Percentiles rank a stretch among this genome's conserved stretches.
Evolutionary conservation across 805 yeast species (phyloP).

Genomic region (Brettanomyces naardenensis): DNA sequence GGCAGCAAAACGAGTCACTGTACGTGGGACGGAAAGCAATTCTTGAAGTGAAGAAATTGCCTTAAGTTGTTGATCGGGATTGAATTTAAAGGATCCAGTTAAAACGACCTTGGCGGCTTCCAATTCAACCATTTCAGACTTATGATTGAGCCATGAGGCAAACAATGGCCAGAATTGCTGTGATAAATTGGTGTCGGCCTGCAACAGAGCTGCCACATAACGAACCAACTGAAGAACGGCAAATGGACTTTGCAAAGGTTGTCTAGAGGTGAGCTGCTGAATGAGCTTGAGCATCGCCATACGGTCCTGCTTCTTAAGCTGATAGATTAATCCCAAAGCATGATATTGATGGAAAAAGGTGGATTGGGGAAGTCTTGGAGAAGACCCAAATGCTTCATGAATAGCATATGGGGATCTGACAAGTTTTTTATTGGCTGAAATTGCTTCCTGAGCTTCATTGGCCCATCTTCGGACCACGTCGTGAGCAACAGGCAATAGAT

Average conservation of each 20-base stretch:
- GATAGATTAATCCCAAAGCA: conserved; percentile 85
- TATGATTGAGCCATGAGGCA: conserved; percentile 64
- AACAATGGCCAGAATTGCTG: conserved; percentile 57
- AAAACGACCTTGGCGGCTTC: conserved; percentile 82
- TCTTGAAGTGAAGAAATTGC: conserved; percentile 71
- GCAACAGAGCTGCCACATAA: conserved; percentile 57
- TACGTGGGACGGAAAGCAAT: conserved; percentile 79
- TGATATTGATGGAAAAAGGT: conserved; percentile 89
- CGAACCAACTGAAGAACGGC: conserved; percentile 83
- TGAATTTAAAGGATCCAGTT: conserved; percentile 39
- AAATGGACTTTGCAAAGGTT: conserved; percentile 65
- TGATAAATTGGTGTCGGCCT: conserved; percentile 25
- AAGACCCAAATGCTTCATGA: conserved; percentile 46
- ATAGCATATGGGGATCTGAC: conserved; percentile 41
- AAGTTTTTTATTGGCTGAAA: conserved; percentile 50
- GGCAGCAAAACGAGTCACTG: conserved; percentile 87
- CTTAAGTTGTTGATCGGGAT: conserved; percentile 56
- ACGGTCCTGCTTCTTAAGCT: conserved; percentile 81
- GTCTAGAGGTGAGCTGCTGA: conserved; percentile 58
- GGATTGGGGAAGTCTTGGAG: conserved; percentile 51
- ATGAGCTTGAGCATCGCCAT: conserved; percentile 85
- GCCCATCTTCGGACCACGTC: conserved; percentile 92
- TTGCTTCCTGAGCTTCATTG: conserved; percentile 91
- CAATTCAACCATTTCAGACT: conserved; percentile 81
- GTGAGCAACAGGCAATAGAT: conserved; percentile 79